Evolutionary conservation across 1,139 yeast species (phyloP), one percentile per base, ranked within the genome.

Genomic region (Pichia inconspicua): DNA sequence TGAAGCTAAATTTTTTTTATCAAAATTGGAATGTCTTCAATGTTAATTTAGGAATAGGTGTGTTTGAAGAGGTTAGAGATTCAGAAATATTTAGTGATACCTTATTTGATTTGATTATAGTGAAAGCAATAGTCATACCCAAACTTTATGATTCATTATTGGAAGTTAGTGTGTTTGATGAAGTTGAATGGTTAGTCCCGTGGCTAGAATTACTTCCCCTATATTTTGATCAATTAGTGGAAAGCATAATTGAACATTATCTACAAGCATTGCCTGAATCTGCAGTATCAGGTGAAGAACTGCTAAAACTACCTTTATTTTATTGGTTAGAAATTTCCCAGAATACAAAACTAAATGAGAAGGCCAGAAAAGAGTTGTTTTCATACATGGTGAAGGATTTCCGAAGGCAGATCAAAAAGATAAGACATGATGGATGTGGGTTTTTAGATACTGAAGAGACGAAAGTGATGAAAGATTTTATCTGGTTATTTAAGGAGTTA

Each of bases 121-220:
- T 67, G 15, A 58, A 65, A 5, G 58, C 57, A 10, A 55, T 64
- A 3, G 54, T 75, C 1, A 48, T 64, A 0, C 77, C 80, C 0
- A 67, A 65, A 30, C 57, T 79, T 8, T 42, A 58, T 0, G 42
- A 54, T 1, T 63, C 62, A 0, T 58, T 77, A 2, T 10, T 41
- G 5, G 40, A 40, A 22, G 31, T 15, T 7, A 6, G 11, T 37
- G 3, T 37, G 4, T 9, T 12, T 19, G 25, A 19, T 19, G 15
- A 22, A 8, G 10, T 37, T 5, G 48, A 55, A 8, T 73, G 77
- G 76, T 54, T 74, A 1, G 64, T 69, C 48, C 78, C 74, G 25
- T 74, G 78, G 78, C 51, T 73, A 37, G 66, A 42, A 3, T 40
- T 58, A 1, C 34, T 55, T 19, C 55, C 51, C 8, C 32, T 42